Evolutionary conservation across 2,329 filamentous ascomycete genomes (phyloP), one percentile per base, ranked within the genome.

Genomic region (Pseudopithomyces maydicus): DNA sequence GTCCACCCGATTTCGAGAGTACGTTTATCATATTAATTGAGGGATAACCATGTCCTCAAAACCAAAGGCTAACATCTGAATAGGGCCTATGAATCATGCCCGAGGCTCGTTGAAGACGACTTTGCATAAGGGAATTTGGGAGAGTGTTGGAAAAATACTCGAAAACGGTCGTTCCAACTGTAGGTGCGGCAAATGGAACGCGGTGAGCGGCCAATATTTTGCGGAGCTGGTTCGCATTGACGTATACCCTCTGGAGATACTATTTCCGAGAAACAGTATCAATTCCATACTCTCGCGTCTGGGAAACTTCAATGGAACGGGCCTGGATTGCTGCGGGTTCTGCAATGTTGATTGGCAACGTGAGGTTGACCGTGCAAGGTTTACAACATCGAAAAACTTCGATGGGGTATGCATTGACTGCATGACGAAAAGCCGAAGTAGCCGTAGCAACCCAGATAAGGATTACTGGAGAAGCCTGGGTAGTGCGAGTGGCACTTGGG

Each of bases 351-450:
- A 57, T 38, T 59, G 54, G 54, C 29, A 53, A 4, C 2, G 7
- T 14, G 26, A 33, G 14, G 42, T 62, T 12, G 8, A 11, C 23
- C 1, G n/a, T n/a, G n/a, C n/a, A n/a, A n/a, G n/a, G n/a, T n/a
- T n/a, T n/a, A n/a, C n/a, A n/a, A n/a, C n/a, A n/a, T n/a, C n/a
- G n/a, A n/a, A n/a, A n/a, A n/a, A 62, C 49, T 75, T 75, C 47
- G 57, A 74, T 14, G 73, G 73, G 3, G 39, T 74, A 22, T 75
- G 73, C 35, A 49, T 75, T 4, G 70, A 74, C 26, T 73, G 72
- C 55, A 73, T 72, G 66, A 52, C 66, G 26, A 36, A 44, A 3
- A 63, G 57, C 26, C 57, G 55, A 33, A 53, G 56, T 8, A 58
- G 47, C 55, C 56, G 49, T 15, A 45, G 54, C 11, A 38, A 45